phyloP scores from a whole-genome alignment of 1,139 yeast species.

The Taphrina populina region DNA sequence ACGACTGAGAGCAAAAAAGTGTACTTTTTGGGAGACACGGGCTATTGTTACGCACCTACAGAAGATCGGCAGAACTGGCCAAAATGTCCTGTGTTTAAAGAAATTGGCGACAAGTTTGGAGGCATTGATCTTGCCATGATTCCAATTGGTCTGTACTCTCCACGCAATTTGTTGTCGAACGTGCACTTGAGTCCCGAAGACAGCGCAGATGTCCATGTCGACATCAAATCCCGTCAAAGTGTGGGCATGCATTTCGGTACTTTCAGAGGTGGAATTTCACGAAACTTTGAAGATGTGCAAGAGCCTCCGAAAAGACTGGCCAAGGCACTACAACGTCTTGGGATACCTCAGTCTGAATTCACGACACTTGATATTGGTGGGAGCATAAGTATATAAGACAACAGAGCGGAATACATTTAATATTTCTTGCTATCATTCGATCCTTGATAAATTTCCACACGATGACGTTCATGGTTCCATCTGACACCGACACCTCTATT shows the following conservation, averaged over 20 bases:
- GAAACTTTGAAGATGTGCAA: constrained; percentile 66
- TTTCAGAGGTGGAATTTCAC: constrained; percentile 64
- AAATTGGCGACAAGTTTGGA: constrained; percentile 65
- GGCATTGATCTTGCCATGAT: constrained; percentile 58
- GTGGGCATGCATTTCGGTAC: constrained; percentile 97
- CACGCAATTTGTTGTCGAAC: constrained; percentile 87
- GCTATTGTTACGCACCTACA: constrained; percentile 61
- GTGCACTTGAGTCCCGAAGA: constrained; percentile 82
- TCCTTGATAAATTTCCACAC: constrained; percentile 27
- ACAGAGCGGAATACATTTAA: not conserved
- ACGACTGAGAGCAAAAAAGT: constrained; percentile 26
- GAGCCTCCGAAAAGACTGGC: constrained; percentile 55
- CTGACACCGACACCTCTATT: constrained; percentile 25
- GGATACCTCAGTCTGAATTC: constrained; percentile 14
- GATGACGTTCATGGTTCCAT: constrained; percentile 22
- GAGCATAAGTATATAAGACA: constrained; percentile 13
- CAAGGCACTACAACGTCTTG: not conserved
- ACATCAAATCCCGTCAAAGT: constrained; percentile 60
- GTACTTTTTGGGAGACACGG: constrained; percentile 63
- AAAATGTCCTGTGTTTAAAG: constrained; percentile 49
- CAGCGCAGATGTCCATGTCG: constrained; percentile 64
- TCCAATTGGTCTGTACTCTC: constrained; percentile 94
- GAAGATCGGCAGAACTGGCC: constrained; percentile 36
- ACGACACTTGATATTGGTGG: constrained; percentile 29
- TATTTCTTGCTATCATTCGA: not conserved